phyloP scores from a whole-genome alignment of 2,329 filamentous ascomycete genomes.

The Rhexocercosporidium sp. region DNA sequence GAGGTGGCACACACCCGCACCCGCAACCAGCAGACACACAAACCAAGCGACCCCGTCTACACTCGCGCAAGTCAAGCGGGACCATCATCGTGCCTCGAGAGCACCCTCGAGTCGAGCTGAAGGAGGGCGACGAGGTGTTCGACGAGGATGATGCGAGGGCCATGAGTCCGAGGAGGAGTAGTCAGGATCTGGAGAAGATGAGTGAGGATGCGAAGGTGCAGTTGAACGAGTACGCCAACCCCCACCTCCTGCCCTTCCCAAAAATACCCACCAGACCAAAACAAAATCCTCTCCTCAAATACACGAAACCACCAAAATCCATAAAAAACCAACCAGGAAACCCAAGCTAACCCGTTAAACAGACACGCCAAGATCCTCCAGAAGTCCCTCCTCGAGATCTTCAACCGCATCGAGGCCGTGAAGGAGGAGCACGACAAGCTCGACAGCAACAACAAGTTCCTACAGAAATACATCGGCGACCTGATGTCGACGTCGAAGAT shows the following conservation, averaged over 20 bases:
- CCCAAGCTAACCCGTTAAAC: conserved; percentile 17
- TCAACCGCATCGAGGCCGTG: conserved; percentile 93
- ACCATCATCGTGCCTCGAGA: conserved; percentile 84
- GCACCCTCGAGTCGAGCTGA: conserved; percentile 72
- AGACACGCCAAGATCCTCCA: conserved; percentile 91
- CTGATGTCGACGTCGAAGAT: conserved; percentile 87
- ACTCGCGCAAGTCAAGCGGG: conserved; percentile 78
- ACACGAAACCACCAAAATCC: neutral
- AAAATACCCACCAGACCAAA: no score
- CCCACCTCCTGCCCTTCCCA: neutral
- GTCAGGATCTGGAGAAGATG: conserved; percentile 86
- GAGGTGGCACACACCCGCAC: conserved; percentile 5
- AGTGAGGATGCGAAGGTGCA: conserved; percentile 79
- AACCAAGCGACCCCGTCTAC: conserved; percentile 64
- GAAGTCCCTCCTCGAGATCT: conserved; percentile 85
- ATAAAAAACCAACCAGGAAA: conserved; percentile 20
- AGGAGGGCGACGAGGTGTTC: conserved; percentile 68
- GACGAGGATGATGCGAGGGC: conserved; percentile 88
- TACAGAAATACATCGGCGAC: conserved; percentile 98
- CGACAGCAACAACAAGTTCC: conserved; percentile 94
- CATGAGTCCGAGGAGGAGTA: conserved; percentile 93
- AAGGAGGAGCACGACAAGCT: conserved; percentile 95
- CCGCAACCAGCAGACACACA: neutral
- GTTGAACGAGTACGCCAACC: conserved; percentile 58
- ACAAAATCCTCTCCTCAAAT: no score